Conservation (phyloP, 768 basidiomycete species). For the Boletus bicolor region DNA sequence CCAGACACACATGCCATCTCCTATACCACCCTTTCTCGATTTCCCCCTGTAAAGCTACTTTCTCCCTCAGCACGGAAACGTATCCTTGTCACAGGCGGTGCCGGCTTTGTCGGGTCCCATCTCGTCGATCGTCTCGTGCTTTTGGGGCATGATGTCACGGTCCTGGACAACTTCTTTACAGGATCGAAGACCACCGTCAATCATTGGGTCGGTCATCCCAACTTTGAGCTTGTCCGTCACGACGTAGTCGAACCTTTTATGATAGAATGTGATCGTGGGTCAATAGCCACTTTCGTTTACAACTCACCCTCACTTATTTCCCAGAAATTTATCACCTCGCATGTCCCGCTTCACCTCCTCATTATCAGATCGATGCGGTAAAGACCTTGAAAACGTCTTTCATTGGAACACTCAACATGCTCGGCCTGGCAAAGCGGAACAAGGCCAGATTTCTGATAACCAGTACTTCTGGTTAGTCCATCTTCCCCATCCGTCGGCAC, state of each 20-base stretch:
- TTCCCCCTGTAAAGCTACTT: conserved; percentile 89
- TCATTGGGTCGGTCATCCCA: conserved; percentile 96
- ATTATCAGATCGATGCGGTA: conserved; percentile 97
- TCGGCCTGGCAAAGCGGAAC: conserved; percentile 94
- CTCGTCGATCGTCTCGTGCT: conserved; percentile 97
- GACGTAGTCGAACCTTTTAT: conserved; percentile 97
- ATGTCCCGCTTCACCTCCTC: conserved; percentile 94
- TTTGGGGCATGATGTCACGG: conserved; percentile 95
- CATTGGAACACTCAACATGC: conserved; percentile 98
- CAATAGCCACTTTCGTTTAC: not conserved
- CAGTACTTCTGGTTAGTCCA: conserved; percentile 79
- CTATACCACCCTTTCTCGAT: conserved; percentile 88
- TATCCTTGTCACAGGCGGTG: conserved; percentile 93
- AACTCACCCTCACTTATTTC: not conserved
- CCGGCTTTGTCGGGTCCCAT: conserved; percentile 99
- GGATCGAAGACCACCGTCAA: conserved; percentile 96
- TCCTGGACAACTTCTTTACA: conserved; percentile 98
- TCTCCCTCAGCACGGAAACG: conserved; percentile 77
- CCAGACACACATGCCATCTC: conserved; percentile 79
- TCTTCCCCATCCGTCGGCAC: not conserved
- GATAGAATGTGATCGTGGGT: conserved; percentile 96
- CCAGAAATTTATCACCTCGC: conserved; percentile 97
- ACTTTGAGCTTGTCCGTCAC: conserved; percentile 97
- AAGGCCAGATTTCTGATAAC: conserved; percentile 96
- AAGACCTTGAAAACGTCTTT: conserved; percentile 99